These are phyloP conservation scores for Bryum argenteum DNA, from an alignment of 225 moss, liverwort and hornwort species.

Conservation along the genomic window DNA sequence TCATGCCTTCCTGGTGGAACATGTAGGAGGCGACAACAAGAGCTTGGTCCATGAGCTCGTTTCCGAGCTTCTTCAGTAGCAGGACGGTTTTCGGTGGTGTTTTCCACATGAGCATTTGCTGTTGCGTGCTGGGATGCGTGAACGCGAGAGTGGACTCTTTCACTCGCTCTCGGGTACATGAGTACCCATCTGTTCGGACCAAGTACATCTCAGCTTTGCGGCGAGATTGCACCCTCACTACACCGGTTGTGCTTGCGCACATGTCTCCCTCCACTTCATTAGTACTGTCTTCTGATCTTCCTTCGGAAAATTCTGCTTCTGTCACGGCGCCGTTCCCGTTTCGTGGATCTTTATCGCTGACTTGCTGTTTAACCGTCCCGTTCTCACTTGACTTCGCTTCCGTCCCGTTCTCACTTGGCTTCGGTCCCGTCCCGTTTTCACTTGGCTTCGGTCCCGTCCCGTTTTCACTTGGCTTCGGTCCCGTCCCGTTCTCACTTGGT, in stretches of 20 bases:
- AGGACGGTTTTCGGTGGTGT: slow-evolving; percentile 79
- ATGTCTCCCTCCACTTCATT: slow-evolving; percentile 71
- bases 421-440: slow-evolving; percentile 22
- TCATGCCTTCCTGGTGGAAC: slow-evolving; percentile 89
- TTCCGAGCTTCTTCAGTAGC: slow-evolving; percentile 82
- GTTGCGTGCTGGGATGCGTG: slow-evolving; percentile 94
- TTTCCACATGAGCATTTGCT: slow-evolving; percentile 99
- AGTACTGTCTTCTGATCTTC: slow-evolving; percentile 29
- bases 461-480: slow-evolving; percentile 22
- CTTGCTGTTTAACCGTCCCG: slow-evolving; percentile 17
- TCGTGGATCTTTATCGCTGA: background rate
- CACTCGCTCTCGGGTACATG: slow-evolving; percentile 88
- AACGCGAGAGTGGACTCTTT: slow-evolving; percentile 95
- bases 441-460: slow-evolving; percentile 15
- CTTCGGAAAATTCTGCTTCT: slow-evolving; percentile 19
- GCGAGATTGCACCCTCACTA: slow-evolving; percentile 87
- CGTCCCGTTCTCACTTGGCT: slow-evolving; percentile 31
- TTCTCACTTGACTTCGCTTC: slow-evolving; percentile 24
- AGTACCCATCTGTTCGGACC: slow-evolving; percentile 91
- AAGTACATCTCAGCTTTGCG: slow-evolving; percentile 97
- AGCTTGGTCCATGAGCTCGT: slow-evolving; percentile 72
- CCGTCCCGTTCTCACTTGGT: background rate
- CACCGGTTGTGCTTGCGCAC: slow-evolving; percentile 96
- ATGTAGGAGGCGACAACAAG: slow-evolving; percentile 76
- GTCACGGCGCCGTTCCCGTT: slow-evolving; percentile 35